Conservation (phyloP, 2,329 filamentous ascomycete species). For the Drechslerella coelobrocha region DNA sequence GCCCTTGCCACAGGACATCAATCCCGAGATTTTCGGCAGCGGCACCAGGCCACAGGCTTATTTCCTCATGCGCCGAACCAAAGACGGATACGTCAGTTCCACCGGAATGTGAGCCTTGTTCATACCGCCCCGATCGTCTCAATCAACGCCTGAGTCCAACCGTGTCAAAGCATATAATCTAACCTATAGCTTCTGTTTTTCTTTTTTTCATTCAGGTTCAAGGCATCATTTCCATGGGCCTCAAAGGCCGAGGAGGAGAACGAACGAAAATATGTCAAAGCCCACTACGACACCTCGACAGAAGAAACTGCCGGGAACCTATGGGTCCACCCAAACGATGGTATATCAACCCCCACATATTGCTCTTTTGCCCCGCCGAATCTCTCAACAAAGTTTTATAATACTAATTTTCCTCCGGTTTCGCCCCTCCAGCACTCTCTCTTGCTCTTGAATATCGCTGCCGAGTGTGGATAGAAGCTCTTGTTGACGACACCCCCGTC, state of each 20-base stretch:
- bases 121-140: neutral
- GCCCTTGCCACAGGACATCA: constrained; percentile 71
- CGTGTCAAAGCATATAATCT: neutral
- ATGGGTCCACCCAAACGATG: constrained; percentile 83
- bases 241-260: constrained; percentile 73
- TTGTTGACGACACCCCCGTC: constrained; percentile 87
- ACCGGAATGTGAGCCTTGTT: constrained; percentile 71
- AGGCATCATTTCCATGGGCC: constrained; percentile 83
- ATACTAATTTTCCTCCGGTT: constrained; percentile 31
- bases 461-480: constrained; percentile 83
- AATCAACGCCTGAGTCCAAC: neutral
- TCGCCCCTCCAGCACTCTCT: constrained; percentile 70
- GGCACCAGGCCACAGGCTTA: constrained; percentile 75
- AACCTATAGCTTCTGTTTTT: neutral
- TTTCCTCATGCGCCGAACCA: constrained; percentile 91
- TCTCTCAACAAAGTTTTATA: constrained; percentile 26
- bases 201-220: constrained; percentile 64
- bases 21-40: constrained; percentile 90
- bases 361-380: constrained; percentile 2
- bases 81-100: constrained; percentile 82
- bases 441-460: constrained; percentile 82
- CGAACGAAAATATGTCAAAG: constrained; percentile 85
- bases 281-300: constrained; percentile 73
- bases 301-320: constrained; percentile 89
- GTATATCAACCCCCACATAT: constrained; percentile 59